Evolutionary conservation across 1,284 basidiomycete species (phyloP), one percentile per base, ranked within the genome.

Genomic region (Puccinia novopanici): DNA sequence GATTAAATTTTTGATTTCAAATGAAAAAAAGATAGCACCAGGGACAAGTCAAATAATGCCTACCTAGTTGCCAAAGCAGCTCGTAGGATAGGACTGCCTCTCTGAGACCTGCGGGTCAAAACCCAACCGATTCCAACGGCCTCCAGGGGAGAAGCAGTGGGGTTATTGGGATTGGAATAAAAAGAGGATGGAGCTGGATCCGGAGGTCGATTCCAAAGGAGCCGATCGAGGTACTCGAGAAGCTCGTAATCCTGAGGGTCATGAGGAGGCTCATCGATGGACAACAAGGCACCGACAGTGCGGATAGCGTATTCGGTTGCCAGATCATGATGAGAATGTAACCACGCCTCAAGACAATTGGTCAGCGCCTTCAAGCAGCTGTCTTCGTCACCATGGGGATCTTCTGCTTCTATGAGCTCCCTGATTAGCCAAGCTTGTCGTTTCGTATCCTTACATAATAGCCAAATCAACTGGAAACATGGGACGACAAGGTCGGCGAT

Each of bases 391-490:
- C 30, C 55, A 50, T 55, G 27, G 8, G 68, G 67, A 45, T 79
- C 67, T 72, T 72, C 37, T 71, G 77, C 68, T 61, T 79, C 45
- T n/a, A 72, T 79, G 42, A 79, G 59, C 68, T 72, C 57, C 48
- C 48, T 59, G 45, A 72, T 68, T 13, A 79, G 71, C 77, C 77
- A 72, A 45, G 72, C 34, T 42, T 79, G 77, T 15, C 77, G 77
- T 30, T 34, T 57, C 10, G 77, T 61, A 45, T 79, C 77, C 30
- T 79, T 79, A 40, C 77, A 79, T n/a, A 79, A 24, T n/a, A 79
- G 45, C 77, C 77, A 79, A 37, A 79, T 79, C 45, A 79, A 48
- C 40, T 79, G 77, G 48, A 79, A 71, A 52, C 77, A 79, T 27
- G 77, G 77, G 6, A 72, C 77, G 24, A 72, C 30, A 13, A 72